phyloP scores from a whole-genome alignment of 2,329 filamentous ascomycete genomes.

The Penicillium sp. region DNA sequence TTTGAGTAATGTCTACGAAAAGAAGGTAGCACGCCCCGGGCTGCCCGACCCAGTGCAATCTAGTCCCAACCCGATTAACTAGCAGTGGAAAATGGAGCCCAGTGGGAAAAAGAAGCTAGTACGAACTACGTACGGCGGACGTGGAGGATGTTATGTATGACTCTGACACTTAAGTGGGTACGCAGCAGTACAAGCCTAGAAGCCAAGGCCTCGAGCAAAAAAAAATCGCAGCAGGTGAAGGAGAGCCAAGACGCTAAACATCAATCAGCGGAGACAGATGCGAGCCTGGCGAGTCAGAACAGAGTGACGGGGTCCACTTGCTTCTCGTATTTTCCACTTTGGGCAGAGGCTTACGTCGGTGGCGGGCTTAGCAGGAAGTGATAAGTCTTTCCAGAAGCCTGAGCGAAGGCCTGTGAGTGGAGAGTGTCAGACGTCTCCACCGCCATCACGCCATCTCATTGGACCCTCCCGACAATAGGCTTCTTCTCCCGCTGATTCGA shows the following conservation, averaged over 20 bases:
- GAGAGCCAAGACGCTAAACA: neutral
- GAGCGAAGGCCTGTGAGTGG: neutral
- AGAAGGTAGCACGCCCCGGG: conserved; percentile 6
- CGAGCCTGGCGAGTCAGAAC: neutral
- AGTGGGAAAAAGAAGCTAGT: neutral
- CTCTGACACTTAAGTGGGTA: neutral
- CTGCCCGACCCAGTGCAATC: neutral
- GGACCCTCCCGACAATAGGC: neutral
- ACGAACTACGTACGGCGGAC: neutral
- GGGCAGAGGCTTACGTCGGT: conserved; percentile 1
- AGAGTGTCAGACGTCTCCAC: neutral
- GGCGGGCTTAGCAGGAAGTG: neutral
- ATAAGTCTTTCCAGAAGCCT: conserved; percentile 10
- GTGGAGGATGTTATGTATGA: too few species aligned
- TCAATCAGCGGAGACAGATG: neutral
- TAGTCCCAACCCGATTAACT: neutral
- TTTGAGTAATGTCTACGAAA: conserved; percentile 8
- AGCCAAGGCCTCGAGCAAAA: too few species aligned
- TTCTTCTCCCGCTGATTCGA: conserved; percentile 8
- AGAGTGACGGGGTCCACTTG: neutral
- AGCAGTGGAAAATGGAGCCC: neutral
- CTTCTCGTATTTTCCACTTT: conserved; percentile 1
- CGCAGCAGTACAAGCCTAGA: too few species aligned
- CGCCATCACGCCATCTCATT: neutral
- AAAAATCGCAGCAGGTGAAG: too few species aligned